Evolutionary conservation across 495 filamentous ascomycete species (phyloP).

Genomic region (Schizothecium vesticola): DNA sequence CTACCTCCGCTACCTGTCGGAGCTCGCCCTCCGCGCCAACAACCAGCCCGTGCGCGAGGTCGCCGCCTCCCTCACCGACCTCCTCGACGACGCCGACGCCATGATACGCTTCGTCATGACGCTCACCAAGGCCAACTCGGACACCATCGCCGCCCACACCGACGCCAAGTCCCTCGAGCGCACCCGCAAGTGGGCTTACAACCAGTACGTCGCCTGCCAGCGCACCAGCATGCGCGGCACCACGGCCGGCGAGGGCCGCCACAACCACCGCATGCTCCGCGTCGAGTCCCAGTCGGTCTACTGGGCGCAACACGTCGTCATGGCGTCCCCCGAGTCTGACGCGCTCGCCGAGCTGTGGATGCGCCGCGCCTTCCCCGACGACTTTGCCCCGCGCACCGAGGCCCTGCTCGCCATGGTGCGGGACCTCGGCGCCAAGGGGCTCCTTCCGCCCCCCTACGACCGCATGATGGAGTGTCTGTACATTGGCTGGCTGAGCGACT

Average conservation of each 20-base stretch:
- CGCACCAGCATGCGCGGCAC: conserved; percentile 4
- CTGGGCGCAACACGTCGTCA: conserved; percentile 27
- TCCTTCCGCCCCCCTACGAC: conserved; percentile 7
- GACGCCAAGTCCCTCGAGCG: conserved; percentile 13
- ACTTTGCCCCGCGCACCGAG: conserved; percentile 15
- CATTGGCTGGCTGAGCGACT: conserved; percentile 27
- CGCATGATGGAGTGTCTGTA: conserved; percentile 22
- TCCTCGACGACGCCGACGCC: conserved; percentile 20
- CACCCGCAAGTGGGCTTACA: conserved; percentile 22
- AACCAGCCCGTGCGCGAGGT: conserved; percentile 23
- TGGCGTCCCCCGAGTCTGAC: conserved; percentile 18
- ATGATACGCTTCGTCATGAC: conserved; percentile 26
- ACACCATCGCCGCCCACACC: conserved; percentile 17
- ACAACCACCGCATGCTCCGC: conserved; percentile 24
- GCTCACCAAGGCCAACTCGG: conserved; percentile 22
- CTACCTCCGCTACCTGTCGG: conserved; percentile 22
- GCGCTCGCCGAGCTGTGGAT: conserved; percentile 22
- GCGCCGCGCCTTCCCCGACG: conserved; percentile 10
- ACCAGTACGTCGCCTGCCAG: conserved; percentile 25
- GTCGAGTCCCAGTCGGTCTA: conserved; percentile 25
- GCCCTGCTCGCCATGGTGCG: conserved; percentile 1
- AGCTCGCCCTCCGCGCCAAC: conserved; percentile 13
- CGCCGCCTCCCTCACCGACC: conserved; percentile 16
- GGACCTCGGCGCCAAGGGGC: background rate
- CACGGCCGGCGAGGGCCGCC: background rate